Evolutionary conservation across 2,329 filamentous ascomycete species (phyloP), one percentile per base, ranked within the genome.

Genomic region (Capronia epimyces): DNA sequence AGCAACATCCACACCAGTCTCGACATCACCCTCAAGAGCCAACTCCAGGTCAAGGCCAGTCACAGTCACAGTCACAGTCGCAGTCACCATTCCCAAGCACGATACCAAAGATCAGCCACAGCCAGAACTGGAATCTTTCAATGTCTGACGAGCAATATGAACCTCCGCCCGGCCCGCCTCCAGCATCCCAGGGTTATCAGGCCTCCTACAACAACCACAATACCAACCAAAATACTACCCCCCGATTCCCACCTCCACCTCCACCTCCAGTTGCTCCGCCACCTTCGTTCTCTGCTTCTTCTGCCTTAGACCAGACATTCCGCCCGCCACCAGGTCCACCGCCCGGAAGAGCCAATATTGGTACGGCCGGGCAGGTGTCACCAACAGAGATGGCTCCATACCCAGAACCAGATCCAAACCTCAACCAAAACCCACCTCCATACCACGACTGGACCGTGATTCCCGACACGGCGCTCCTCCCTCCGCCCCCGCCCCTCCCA

Each of bases 381-480:
- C n/a, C n/a, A n/a, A n/a, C 34, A 37, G 34, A 7, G 18, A 18
- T 16, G 18, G 16, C 1, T 18, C n/a, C 34, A 18, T 1, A 20
- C 2, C n/a, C 34, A 4, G 50, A 52, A 25, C 29, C 46, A 20
- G 36, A 39, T 32, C 10, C 21, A 31, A 16, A 43, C 43, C 42
- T 64, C 63, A 50, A 62, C 12, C 15, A 24, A 12, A 66, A 69
- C 20, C 78, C 78, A 12, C 78, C 78, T 15, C 75, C 77, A 21
- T 81, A 82, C 60, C 80, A 83, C 63, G 78, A 81, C 65, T 84
- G 81, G 81, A 75, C 78, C 46, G 69, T 75, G 1, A 73, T 83
- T 3, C 79, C 80, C 4, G 80, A 83, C 60, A 82, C 72, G 13
- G 65, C 78, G 3, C 69, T 75, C n/a, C 71, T 83, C 8, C 80